These are phyloP conservation scores for Peniophora sp. DNA, from an alignment of 1,284 basidiomycete species.

Conservation along the genomic window DNA sequence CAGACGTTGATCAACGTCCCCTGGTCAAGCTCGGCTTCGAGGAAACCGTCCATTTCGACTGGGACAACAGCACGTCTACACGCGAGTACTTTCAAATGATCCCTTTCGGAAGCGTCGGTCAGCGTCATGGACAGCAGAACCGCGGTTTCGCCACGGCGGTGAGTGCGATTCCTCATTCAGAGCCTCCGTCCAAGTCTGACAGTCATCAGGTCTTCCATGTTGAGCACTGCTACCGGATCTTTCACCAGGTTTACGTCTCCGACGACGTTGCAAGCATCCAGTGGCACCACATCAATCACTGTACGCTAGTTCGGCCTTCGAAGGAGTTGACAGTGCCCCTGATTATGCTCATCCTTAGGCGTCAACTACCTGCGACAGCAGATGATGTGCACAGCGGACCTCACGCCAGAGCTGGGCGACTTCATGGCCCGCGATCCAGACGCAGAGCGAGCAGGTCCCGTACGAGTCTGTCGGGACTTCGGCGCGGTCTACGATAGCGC, in stretches of 20 bases:
- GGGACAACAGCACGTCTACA: not conserved
- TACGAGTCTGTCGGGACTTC: not conserved
- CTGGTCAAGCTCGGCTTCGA: not conserved
- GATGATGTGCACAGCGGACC: not conserved
- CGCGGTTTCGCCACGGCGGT: not conserved
- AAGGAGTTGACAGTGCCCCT: too few relatives aligned
- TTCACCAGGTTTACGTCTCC: not conserved
- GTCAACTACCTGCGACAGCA: not conserved
- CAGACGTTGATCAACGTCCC: not conserved
- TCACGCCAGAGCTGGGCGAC: not conserved
- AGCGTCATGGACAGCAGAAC: not conserved
- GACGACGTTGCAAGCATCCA: not conserved
- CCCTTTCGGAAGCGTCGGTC: not conserved
- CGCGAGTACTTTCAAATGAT: not conserved
- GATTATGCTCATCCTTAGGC: too few relatives aligned
- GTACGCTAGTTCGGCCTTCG: not conserved
- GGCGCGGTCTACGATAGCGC: not conserved
- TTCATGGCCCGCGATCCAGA: not conserved
- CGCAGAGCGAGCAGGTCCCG: not conserved
- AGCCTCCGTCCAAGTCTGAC: too few relatives aligned
- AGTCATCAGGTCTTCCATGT: not conserved
- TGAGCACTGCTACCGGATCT: not conserved
- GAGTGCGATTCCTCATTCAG: too few relatives aligned
- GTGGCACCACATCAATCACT: not conserved
- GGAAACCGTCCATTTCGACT: not conserved